phyloP scores from a whole-genome alignment of 768 basidiomycete genomes.

The Boletus reticulatus region DNA sequence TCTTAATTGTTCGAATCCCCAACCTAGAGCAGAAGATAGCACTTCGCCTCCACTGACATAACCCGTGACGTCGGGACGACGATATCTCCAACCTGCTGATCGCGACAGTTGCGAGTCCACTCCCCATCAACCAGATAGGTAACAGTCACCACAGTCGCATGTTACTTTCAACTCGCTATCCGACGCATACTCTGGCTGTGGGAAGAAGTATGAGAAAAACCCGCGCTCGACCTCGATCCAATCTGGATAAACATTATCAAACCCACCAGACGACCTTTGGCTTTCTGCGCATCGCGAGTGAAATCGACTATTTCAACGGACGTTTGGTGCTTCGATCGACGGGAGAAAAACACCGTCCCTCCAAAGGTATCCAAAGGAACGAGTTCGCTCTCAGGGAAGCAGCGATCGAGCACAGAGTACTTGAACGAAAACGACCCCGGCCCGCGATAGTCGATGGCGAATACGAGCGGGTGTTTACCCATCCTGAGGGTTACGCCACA shows the following conservation, averaged over 20 bases:
- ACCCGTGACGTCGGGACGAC: too few species aligned
- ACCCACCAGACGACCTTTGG: background rate
- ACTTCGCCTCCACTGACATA: too few species aligned
- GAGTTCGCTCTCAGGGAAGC: background rate
- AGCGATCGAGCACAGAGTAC: background rate
- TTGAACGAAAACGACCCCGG: background rate
- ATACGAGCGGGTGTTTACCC: background rate
- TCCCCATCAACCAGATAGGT: background rate
- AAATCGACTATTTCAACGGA: conserved; percentile 6
- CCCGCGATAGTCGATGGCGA: background rate
- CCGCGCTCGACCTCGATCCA: background rate
- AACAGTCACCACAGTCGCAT: background rate
- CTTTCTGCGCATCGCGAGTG: background rate
- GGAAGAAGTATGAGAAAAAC: background rate
- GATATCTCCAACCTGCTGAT: too few species aligned
- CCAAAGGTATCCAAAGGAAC: background rate
- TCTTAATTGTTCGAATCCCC: too few species aligned
- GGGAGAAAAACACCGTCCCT: background rate
- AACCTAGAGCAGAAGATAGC: too few species aligned
- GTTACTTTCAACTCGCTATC: background rate
- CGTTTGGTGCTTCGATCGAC: background rate
- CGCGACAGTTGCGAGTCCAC: background rate
- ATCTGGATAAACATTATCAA: background rate
- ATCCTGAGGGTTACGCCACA: background rate
- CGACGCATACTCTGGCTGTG: background rate